Base-by-base conservation (phyloP, 768 basidiomycete genomes). In the Amanita polypyramis region DNA sequence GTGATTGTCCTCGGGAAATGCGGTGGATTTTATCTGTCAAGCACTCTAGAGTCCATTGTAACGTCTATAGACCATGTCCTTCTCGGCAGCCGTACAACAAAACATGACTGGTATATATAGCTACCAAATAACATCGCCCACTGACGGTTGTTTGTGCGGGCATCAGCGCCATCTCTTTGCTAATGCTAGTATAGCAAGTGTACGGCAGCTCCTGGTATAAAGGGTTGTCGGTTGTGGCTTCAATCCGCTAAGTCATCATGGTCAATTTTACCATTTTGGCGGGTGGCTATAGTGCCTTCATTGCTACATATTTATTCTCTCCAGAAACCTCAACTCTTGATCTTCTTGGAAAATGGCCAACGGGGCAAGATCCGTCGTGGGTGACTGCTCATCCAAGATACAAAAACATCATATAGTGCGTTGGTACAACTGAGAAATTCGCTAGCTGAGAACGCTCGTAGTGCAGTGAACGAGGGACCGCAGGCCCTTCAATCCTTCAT, bases 181-280 rank as follows among this genome's bases (percentile, higher is more conserved):
- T 27, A 35, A 40, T 12, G 21, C 15, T 6, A 19, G 6, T 10
- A 19, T 36, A 10, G 35, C 3, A 27, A 4, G 25, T 27, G 25
- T 27, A 27, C 25, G 25, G 25, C 25, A 27, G 25, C 7, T 27
- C n/a, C n/a, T n/a, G n/a, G n/a, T 27, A 27, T 27, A 27, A 27
- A 27, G 25, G 25, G 25, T 7, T 27, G 25, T 20, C n/a, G 30
- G 7, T 15, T 11, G 14, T 14, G 14, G 33, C 17, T 7, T 36
- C 32, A 35, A 9, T 37, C 20, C 20, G 11, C n/a, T 27, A 23
- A 9, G 12, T 15, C 11, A 34, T 17, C 37, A 85, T 84, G 82
- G 82, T 84, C 54, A 70, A 76, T 47, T 77, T 80, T 57, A 80
- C 70, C 3, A 80, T 86, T 52, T 69, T 85, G 30, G 82, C 82